phyloP scores from a whole-genome alignment of 2,329 filamentous ascomycete genomes.

The Phialophora tarda region DNA sequence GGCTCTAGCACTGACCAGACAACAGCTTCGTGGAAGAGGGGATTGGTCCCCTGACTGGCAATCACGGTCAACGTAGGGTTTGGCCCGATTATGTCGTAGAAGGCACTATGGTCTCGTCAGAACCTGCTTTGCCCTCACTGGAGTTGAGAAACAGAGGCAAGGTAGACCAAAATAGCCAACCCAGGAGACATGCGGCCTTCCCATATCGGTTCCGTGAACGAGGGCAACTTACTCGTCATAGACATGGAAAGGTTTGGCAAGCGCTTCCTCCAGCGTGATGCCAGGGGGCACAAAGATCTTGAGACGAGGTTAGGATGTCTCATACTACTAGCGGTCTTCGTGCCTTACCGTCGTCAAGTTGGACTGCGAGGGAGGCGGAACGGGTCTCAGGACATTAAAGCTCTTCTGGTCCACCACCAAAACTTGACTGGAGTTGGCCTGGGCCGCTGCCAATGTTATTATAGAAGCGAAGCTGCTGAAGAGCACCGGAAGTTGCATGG shows the following conservation, averaged over 20 bases:
- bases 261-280: conserved; percentile 46
- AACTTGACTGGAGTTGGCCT: conserved; percentile 45
- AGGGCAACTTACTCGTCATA: conserved; percentile 48
- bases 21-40: conserved; percentile 63
- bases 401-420: conserved; percentile 53
- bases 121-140: neutral
- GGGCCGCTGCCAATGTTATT: conserved; percentile 11
- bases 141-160: neutral
- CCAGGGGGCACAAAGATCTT: conserved; percentile 55
- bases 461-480: conserved; percentile 19
- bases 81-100: conserved; percentile 52
- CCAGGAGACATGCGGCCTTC: neutral
- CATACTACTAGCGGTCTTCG: too few species aligned
- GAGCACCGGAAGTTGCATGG: conserved; percentile 25
- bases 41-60: conserved; percentile 52
- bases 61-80: conserved; percentile 59
- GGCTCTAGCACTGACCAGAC: conserved; percentile 51
- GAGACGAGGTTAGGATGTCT: neutral
- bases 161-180: neutral
- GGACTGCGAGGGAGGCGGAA: conserved; percentile 46
- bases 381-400: conserved; percentile 52
- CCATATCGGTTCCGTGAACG: neutral
- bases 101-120: neutral
- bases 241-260: conserved; percentile 49
- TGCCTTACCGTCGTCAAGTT: conserved; percentile 45